Conservation (phyloP, 2,329 filamentous ascomycete species). For the Trichoderma polysporum region DNA sequence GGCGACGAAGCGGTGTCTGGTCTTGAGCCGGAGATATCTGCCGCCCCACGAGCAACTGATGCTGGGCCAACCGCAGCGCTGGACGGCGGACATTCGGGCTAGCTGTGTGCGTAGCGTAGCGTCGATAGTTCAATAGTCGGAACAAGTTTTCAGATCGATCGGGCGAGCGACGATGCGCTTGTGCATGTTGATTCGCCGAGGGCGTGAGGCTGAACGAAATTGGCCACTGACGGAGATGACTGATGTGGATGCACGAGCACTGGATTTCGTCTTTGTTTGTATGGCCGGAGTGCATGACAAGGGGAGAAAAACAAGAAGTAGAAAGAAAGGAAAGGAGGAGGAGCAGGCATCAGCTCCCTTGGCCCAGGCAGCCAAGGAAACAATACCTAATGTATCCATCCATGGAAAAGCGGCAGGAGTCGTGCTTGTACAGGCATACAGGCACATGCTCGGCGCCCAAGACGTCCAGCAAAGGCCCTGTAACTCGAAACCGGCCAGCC, state of each 20-base stretch:
- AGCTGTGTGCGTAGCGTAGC: constrained; percentile 1
- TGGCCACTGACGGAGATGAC: too few relatives aligned
- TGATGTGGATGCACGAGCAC: background rate
- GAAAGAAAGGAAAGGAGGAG: background rate
- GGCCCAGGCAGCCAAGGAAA: background rate
- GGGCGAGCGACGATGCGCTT: constrained; percentile 10
- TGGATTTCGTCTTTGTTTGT: background rate
- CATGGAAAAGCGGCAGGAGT: background rate
- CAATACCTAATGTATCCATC: too few relatives aligned
- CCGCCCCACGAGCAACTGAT: background rate
- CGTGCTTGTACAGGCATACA: background rate
- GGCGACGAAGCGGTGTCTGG: background rate
- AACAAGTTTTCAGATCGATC: constrained; percentile 5
- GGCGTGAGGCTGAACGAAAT: background rate
- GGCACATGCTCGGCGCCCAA: too few relatives aligned
- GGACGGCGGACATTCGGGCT: background rate
- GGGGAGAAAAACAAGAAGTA: background rate
- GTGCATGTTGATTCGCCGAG: constrained; percentile 13
- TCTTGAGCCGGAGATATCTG: constrained; percentile 1
- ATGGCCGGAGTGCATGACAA: too few relatives aligned
- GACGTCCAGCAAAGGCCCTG: background rate
- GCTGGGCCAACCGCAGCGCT: constrained; percentile 2
- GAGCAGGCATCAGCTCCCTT: background rate
- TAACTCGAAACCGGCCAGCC: background rate
- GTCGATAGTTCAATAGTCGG: constrained; percentile 10